Base-by-base conservation (phyloP, 352 stramenopile species). In the Globisporangium takayamanum region DNA sequence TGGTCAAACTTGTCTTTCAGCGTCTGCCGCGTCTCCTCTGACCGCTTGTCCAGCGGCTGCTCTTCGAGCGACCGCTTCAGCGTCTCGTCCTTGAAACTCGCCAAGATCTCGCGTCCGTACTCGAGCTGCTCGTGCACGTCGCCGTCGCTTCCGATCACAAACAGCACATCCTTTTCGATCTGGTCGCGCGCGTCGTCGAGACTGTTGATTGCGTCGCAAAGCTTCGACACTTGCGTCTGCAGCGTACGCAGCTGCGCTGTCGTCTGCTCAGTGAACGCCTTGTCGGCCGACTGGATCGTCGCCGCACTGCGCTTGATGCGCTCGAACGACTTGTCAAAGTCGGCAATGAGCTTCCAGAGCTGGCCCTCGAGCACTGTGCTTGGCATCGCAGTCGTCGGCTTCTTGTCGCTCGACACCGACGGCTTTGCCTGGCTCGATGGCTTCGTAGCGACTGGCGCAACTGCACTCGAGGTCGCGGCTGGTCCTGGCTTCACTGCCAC, bases 121-220 rank as follows among this genome's bases (percentile, higher is more conserved):
- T 88, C 80, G 2, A 89, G 63, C 54, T 89, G 80, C 37, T 89
- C 78, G 55, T 89, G 80, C n/a, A 89, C 74, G 53, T 89, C 76
- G 22, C 77, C 76, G 50, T 89, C 78, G 59, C 76, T 88, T 55
- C 80, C 80, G 57, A 89, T 88, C n/a, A 89, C 76, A 56, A 85
- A 89, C 46, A 89, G 63, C 3, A 87, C 76, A 41, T 86, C 73
- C 49, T 89, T 88, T 39, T 89, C 80, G 48, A 88, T 64, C 51
- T 81, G 68, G 60, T 88, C 75, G 3, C 78, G 72, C 44, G 64
- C 70, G 25, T 84, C 72, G 55, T 89, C 78, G 26, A 89, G 57
- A 14, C 26, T 66, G 54, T 83, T 87, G 44, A 89, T 72, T n/a
- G 72, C 66, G 28, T 73, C 64, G 55, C 69, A 84, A 2, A 89